phyloP scores from a whole-genome alignment of 805 yeast genomes.

The Metschnikowia bowlesiae region DNA sequence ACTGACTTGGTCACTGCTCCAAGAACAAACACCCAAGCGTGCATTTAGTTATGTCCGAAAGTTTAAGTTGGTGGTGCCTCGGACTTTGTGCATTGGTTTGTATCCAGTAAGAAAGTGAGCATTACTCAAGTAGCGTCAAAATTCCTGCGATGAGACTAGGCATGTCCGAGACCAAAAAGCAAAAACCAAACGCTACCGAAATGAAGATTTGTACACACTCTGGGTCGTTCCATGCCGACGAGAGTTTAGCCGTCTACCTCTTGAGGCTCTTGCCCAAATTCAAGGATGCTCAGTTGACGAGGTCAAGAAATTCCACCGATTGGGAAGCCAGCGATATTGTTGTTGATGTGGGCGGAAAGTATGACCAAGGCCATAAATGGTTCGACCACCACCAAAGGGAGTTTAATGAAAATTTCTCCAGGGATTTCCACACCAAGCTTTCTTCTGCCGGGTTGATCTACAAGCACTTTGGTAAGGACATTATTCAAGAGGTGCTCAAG shows the following conservation, averaged over 20 bases:
- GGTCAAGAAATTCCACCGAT: conserved; percentile 78
- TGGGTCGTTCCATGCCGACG: conserved; percentile 97
- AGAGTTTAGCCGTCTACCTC: conserved; percentile 88
- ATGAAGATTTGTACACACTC: conserved; percentile 82
- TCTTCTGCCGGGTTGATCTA: conserved; percentile 92
- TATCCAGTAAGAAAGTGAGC: conserved; percentile 11
- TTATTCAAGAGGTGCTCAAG: conserved; percentile 51
- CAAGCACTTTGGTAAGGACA: conserved; percentile 77
- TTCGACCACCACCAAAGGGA: conserved; percentile 98
- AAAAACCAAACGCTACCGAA: conserved; percentile 12
- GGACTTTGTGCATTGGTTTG: neutral
- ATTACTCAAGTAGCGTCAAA: conserved; percentile 2
- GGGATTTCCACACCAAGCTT: conserved; percentile 64
- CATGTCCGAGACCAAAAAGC: conserved; percentile 22
- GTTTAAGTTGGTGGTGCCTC: neutral
- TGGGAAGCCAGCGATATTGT: conserved; percentile 90
- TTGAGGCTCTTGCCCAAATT: conserved; percentile 67
- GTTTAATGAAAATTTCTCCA: conserved; percentile 69
- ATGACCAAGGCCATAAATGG: conserved; percentile 69
- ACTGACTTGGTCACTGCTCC: too few relatives aligned
- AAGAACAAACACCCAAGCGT: too few relatives aligned
- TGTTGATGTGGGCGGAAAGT: conserved; percentile 91
- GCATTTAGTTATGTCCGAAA: neutral
- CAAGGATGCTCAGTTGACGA: conserved; percentile 60
- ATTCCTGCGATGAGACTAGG: conserved; percentile 3